These are phyloP conservation scores for Phytopythium ostracodes DNA, from an alignment of 352 stramenopile species.

Conservation along the genomic window DNA sequence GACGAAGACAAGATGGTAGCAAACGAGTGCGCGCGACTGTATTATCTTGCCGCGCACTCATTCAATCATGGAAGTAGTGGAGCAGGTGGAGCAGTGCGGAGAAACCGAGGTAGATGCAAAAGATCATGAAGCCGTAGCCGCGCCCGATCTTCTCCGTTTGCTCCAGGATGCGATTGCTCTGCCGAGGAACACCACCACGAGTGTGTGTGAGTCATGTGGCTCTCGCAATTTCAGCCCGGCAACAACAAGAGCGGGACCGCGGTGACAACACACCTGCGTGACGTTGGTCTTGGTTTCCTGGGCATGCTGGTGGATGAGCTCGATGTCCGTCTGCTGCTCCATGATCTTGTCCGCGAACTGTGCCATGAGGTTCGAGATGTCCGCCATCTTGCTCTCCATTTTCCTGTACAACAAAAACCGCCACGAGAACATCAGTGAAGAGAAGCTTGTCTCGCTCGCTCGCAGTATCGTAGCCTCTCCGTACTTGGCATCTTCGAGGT, in stretches of 20 bases:
- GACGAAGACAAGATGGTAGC: background rate
- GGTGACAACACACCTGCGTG: conserved; percentile 37
- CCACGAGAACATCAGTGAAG: background rate
- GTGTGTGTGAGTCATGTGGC: background rate
- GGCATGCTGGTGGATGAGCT: conserved; percentile 70
- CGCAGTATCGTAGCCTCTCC: conserved; percentile 3
- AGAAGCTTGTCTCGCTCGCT: no score
- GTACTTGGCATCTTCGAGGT: conserved; percentile 81
- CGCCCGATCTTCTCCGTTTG: conserved; percentile 68
- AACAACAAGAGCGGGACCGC: background rate
- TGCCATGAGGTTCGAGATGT: conserved; percentile 82
- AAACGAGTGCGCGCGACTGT: background rate
- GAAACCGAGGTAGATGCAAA: conserved; percentile 77
- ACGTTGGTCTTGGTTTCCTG: conserved; percentile 70
- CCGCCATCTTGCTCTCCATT: conserved; percentile 84
- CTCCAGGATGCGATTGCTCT: conserved; percentile 79
- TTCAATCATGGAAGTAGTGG: conserved; percentile 79
- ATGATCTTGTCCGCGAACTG: conserved; percentile 86
- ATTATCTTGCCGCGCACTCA: conserved; percentile 4
- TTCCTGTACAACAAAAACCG: conserved; percentile 26
- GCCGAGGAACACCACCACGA: background rate
- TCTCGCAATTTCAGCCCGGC: no score
- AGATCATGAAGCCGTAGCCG: conserved; percentile 85
- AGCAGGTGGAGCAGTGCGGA: conserved; percentile 69
- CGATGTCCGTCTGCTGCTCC: conserved; percentile 75